Evolutionary conservation across 495 filamentous ascomycete species (phyloP).

Genomic region (Immersiella caudata): DNA sequence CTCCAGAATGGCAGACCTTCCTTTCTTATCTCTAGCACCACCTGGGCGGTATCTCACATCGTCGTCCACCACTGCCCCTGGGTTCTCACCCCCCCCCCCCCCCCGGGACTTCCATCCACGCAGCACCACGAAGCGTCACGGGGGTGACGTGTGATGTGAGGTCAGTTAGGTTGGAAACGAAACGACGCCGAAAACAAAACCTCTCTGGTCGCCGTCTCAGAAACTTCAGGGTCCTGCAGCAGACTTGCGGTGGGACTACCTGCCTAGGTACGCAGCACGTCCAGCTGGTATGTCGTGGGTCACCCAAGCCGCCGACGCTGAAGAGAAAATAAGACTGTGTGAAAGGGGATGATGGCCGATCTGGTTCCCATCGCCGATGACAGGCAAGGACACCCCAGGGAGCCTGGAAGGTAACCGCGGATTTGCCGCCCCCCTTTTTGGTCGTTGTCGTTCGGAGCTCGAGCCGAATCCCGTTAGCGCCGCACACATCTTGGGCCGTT

Average conservation of each 20-base stretch:
- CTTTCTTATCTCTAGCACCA: neutral
- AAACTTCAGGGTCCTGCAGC: neutral
- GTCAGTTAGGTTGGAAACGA: neutral
- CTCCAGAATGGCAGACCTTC: neutral
- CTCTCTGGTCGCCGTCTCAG: neutral
- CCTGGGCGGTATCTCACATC: neutral
- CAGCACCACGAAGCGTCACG: neutral
- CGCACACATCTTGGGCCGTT: neutral
- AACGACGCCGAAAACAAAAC: neutral
- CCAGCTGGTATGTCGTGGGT: neutral
- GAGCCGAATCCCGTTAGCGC: constrained; percentile 11
- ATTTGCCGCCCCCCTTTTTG: constrained; percentile 3
- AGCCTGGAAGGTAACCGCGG: neutral
- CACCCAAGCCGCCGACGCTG: neutral
- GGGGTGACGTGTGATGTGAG: neutral
- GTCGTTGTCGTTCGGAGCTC: constrained; percentile 6
- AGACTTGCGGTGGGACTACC: too few relatives aligned
- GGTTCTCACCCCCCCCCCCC: neutral
- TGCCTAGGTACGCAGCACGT: neutral
- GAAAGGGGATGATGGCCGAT: neutral
- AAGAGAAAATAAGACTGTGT: neutral
- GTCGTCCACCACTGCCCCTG: too few relatives aligned
- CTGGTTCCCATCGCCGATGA: neutral
- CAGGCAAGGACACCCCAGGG: neutral
- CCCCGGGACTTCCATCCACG: neutral